Base-by-base conservation (phyloP, 2,329 filamentous ascomycete genomes). In the Trichophyton verrucosum region DNA sequence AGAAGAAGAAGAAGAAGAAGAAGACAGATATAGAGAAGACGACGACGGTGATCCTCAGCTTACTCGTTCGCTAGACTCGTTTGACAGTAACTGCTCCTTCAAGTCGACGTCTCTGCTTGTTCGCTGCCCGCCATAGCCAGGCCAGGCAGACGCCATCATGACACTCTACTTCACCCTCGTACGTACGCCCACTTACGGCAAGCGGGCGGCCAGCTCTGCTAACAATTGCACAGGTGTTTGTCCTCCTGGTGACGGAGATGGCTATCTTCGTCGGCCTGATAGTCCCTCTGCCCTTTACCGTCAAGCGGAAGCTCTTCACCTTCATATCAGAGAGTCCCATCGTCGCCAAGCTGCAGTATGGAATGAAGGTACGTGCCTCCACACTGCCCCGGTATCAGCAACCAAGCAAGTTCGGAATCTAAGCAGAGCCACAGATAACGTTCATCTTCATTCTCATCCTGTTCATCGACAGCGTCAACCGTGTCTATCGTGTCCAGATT, bases 361-460 rank as follows among this genome's bases (percentile, higher is more conserved):
- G 91, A 70, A 82, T 99, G 78, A 97, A 96, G 83, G 84, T 85
- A 74, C 40, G 51, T 11, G 2, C 27, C 42, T n/a, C 40, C 40
- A 47, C 15, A 20, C n/a, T 17, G 4, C 5, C 30, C 20, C 47
- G n/a, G 11, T 13, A 53, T 46, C 38, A 47, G 47, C 36, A 57
- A 51, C n/a, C 46, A 13, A 38, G 33, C 33, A 38, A 38, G 13
- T 11, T 11, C 9, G 3, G 11, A 38, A 38, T 38, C 20, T 49
- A 47, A 22, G 13, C 64, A 51, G 46, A 15, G 46, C 46, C 20
- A 51, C 17, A 86, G 84, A 99, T 99, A 61, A 96, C 91, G 1
- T 99, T 99, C 74, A 92, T 99, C 73, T 99, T 99, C 79, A 97
- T 99, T 71, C 81, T 97, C 62, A 96, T 99, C 66, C 86, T 99